Conservation (phyloP, 2,329 filamentous ascomycete species). For the Penicillium sp. region DNA sequence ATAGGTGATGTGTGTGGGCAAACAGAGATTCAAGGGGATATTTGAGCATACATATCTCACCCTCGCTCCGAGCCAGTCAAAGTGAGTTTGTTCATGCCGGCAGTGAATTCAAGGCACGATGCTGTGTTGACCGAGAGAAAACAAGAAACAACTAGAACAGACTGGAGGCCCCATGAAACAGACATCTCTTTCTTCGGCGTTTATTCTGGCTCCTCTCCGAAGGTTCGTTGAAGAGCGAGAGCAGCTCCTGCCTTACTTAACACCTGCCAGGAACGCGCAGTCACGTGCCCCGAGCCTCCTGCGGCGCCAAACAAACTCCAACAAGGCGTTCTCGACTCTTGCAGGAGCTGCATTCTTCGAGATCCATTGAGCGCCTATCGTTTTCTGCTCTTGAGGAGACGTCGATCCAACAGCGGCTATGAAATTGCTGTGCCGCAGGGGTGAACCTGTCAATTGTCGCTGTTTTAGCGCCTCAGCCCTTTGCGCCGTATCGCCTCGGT, state of each 20-base stretch:
- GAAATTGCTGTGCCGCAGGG: slow-evolving; percentile 6
- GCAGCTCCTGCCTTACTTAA: not conserved
- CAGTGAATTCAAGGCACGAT: not conserved
- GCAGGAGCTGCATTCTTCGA: slow-evolving; percentile 3
- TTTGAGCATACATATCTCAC: not conserved
- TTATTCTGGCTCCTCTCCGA: not conserved
- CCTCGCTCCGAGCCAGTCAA: slow-evolving; percentile 6
- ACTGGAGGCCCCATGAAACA: not conserved
- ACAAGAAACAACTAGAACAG: not conserved
- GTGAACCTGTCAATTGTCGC: slow-evolving; percentile 20
- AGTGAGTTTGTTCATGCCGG: not conserved
- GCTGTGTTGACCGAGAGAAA: not conserved
- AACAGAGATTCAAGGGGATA: not conserved
- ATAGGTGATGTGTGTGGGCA: slow-evolving; percentile 11
- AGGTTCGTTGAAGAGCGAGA: not conserved
- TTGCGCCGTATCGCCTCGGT: slow-evolving; percentile 18
- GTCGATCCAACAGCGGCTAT: slow-evolving; percentile 13
- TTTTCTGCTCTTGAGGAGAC: not conserved
- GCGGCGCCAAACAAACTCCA: slow-evolving; percentile 15
- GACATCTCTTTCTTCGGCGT: not conserved
- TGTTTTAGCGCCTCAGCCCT: slow-evolving; percentile 19
- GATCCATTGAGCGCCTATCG: slow-evolving; percentile 17
- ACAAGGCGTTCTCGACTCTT: slow-evolving; percentile 16
- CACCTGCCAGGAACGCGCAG: not conserved
- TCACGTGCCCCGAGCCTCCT: slow-evolving; percentile 17